phyloP scores from a whole-genome alignment of 192 early-diverging fungal genomes.

The Jimgerdemannia flammicorona region DNA sequence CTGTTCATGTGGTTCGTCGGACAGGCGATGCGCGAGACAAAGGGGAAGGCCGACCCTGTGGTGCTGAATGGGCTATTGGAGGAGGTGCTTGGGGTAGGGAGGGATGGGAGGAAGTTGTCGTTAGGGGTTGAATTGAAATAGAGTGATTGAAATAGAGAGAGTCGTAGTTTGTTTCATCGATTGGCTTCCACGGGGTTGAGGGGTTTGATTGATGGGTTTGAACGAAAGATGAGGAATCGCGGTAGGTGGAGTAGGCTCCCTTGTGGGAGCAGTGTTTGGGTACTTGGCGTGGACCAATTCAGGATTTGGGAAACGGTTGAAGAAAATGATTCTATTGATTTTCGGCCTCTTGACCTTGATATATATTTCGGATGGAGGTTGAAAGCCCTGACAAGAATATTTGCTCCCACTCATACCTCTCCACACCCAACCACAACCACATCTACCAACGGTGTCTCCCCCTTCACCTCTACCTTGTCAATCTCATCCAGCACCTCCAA shows the following conservation, averaged over 20 bases:
- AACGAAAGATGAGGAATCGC: no score
- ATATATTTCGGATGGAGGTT: not conserved
- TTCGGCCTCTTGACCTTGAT: not conserved
- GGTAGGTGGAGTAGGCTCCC: no score
- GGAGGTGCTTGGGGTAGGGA: slow-evolving; percentile 24
- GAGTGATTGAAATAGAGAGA: not conserved
- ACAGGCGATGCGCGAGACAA: slow-evolving; percentile 74
- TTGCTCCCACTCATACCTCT: not conserved
- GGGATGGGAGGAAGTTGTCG: not conserved
- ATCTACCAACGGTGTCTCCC: slow-evolving; percentile 15
- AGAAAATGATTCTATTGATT: no score
- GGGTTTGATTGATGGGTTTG: no score
- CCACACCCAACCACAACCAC: slow-evolving; percentile 23
- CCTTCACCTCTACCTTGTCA: slow-evolving; percentile 19
- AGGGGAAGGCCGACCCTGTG: slow-evolving; percentile 76
- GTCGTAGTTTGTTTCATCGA: no score
- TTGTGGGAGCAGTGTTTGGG: no score
- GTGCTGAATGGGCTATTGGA: slow-evolving; percentile 57
- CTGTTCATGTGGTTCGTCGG: slow-evolving; percentile 80
- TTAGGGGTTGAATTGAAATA: not conserved
- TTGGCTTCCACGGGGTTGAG: no score
- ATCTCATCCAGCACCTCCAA: slow-evolving; percentile 46
- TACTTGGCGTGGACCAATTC: no score
- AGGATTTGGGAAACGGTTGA: no score
- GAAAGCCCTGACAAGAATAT: no score